Base-by-base conservation (phyloP, 2,329 filamentous ascomycete species). In the Diplodia intermedia region DNA sequence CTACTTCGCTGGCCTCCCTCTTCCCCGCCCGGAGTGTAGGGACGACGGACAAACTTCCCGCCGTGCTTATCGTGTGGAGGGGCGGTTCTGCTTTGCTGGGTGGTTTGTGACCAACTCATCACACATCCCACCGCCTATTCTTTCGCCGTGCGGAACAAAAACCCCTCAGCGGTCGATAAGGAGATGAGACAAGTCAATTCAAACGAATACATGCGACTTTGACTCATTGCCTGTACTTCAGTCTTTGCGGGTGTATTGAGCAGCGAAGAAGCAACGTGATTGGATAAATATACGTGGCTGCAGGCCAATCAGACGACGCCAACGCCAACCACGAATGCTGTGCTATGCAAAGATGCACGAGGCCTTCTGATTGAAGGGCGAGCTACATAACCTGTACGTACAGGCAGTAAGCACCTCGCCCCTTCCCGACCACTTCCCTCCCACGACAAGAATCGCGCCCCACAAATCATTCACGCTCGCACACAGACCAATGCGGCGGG, bases 41-140 rank as follows among this genome's bases (percentile, higher is more conserved):
- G 15, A 47, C 40, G 40, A 11, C 52, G 52, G 52, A 12, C 52
- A 29, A 55, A 55, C 29, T 55, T 55, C 52, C 26, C 52, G 11
- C 52, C 52, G 52, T 36, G 52, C 52, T 55, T 55, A 55, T 55
- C 52, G 29, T 33, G 15, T 23, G 23, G 26, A 26, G 26, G 26
- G 9, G 29, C 26, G 7, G 40, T n/a, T 38, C 20, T 47, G 18
- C 40, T 20, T 47, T 12, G 40, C 40, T 47, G 40, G 3, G 3
- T n/a, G 7, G 15, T 20, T 47, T n/a, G 40, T 47, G 40, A 47
- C 40, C 40, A 47, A 47, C 40, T 47, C 40, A 47, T 47, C 40
- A 47, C 40, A 18, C 40, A 47, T 9, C 40, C 40, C 40, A 47
- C 40, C 40, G 40, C 40, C 40, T 3, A n/a, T 47, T 47, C 1